Percentiles rank a stretch among this genome's conserved stretches.
These are phyloP conservation scores for Populus simonii DNA, from an alignment of 345 rosid species.

Conservation along the genomic window DNA sequence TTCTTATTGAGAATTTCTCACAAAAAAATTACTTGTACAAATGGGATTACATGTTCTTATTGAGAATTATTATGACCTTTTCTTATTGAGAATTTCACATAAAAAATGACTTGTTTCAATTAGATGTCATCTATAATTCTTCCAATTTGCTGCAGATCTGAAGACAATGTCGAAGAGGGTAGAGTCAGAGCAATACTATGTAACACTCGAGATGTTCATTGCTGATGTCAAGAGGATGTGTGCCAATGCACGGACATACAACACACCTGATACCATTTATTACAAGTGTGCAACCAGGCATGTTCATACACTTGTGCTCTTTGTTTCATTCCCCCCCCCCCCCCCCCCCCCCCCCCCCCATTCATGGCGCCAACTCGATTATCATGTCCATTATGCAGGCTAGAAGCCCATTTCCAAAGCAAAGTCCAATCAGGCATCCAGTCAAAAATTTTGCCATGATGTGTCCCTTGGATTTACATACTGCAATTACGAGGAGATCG, in stretches of 20 bases:
- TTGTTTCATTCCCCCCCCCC: not conserved
- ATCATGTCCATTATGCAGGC: slow-evolving; percentile 43
- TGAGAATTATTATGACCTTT: no score
- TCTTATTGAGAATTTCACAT: not conserved
- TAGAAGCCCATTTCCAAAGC: slow-evolving; percentile 73
- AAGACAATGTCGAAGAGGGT: slow-evolving; percentile 89
- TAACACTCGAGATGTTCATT: slow-evolving; percentile 90
- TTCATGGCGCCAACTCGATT: slow-evolving; percentile 1
- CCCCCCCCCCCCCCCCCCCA: no score
- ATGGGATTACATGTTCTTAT: not conserved
- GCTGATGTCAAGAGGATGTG: slow-evolving; percentile 97
- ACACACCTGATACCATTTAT: slow-evolving; percentile 90
- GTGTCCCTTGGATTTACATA: not conserved
- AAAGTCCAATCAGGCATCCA: slow-evolving; percentile 88
- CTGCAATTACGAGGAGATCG: not conserved
- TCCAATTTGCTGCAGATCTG: slow-evolving; percentile 53
- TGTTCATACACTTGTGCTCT: not conserved
- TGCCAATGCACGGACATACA: slow-evolving; percentile 80
- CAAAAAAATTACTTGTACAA: not conserved
- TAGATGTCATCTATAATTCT: not conserved
- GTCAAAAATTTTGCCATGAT: slow-evolving; percentile 54
- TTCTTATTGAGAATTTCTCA: not conserved
- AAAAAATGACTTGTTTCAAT: not conserved
- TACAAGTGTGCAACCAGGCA: slow-evolving; percentile 87
- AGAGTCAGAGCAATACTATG: slow-evolving; percentile 91